A percentile compares a stretch with the other conserved stretches of the same genome.
Conservation (phyloP, 208 protist species). For the Acanthamoeba royreba region DNA sequence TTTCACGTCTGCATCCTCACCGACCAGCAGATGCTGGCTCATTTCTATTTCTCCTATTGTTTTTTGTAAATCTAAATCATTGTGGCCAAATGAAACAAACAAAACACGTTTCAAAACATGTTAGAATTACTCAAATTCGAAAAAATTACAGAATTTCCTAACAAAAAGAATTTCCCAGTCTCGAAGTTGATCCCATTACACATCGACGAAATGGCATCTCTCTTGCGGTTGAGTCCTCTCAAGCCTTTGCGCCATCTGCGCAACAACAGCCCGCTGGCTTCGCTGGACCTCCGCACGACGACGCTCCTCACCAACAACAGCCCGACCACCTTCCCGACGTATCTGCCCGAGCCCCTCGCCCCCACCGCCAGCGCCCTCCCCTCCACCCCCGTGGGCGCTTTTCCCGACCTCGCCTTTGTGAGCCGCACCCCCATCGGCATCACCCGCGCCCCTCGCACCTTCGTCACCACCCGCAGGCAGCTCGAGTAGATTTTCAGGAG, state of each 20-base stretch:
- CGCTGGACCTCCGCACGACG: neutral
- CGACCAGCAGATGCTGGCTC: no score
- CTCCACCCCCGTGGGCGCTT: neutral
- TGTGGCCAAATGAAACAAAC: no score
- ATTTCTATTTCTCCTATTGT: no score
- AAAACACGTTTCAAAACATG: no score
- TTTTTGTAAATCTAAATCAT: no score
- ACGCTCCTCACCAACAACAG: neutral
- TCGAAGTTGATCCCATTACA: no score
- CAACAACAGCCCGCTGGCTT: neutral
- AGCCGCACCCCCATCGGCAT: neutral
- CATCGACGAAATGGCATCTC: slow-evolving; percentile 5
- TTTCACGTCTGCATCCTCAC: no score
- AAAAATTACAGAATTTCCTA: no score
- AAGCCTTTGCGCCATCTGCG: neutral
- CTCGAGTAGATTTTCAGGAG: neutral
- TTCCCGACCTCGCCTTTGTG: neutral
- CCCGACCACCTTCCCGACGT: neutral
- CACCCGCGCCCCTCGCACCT: neutral
- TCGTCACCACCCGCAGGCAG: neutral
- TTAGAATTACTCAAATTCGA: no score
- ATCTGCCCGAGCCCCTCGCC: neutral
- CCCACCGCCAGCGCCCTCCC: neutral
- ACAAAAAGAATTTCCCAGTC: no score
- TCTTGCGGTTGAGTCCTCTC: neutral